These are phyloP conservation scores for Oenanthe sinensis DNA, from an alignment of 129 eudicot genomes.

Conservation along the genomic window DNA sequence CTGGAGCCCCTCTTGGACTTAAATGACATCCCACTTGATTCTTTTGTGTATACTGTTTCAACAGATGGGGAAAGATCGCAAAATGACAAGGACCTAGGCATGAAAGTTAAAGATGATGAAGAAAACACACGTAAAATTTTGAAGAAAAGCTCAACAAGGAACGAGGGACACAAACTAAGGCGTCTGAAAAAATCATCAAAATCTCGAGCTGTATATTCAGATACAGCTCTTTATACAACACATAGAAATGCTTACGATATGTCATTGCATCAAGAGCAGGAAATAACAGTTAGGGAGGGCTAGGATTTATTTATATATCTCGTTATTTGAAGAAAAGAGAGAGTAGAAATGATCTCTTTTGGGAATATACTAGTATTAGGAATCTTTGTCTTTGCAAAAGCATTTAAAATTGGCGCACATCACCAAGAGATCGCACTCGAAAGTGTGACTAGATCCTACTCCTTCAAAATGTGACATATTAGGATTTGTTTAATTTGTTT, in stretches of 20 bases:
- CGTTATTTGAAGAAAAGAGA: too few species aligned
- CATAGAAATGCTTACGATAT: neutral
- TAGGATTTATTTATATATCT: neutral
- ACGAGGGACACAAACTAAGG: neutral
- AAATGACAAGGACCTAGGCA: neutral
- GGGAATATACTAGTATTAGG: neutral
- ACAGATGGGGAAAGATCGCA: neutral
- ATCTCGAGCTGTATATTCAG: neutral
- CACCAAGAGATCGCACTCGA: neutral
- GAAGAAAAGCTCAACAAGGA: neutral
- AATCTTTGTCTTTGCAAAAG: neutral
- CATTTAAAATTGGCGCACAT: neutral
- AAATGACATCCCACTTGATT: conserved; percentile 21
- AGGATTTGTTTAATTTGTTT: neutral
- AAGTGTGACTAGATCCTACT: neutral
- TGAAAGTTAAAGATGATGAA: neutral
- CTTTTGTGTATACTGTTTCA: conserved; percentile 2
- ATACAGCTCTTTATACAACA: neutral
- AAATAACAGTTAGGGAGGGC: neutral
- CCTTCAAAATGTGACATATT: neutral
- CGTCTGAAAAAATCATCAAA: neutral
- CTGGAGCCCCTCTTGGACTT: conserved; percentile 26
- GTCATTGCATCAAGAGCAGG: neutral
- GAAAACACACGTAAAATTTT: neutral
- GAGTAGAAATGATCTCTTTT: neutral